A percentile compares a stretch with the other conserved stretches of the same genome.
Conservation (phyloP, 2,329 filamentous ascomycete genomes). For the Hyphodiscus sp. region DNA sequence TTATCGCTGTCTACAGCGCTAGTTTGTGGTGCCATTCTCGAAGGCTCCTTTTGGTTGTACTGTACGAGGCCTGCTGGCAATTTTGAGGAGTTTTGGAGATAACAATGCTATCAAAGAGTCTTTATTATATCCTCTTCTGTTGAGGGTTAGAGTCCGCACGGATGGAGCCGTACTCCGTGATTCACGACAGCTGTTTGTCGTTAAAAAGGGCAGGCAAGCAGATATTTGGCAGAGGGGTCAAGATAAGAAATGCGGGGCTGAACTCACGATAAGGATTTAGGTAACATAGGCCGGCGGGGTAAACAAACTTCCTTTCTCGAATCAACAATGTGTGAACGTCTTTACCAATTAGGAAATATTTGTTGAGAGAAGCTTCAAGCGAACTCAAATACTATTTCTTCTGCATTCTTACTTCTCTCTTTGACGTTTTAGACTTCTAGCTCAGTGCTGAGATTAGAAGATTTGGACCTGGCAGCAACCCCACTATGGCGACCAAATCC, state of each 20-base stretch:
- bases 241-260: conserved; percentile 10
- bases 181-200: background rate
- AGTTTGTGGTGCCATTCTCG: conserved; percentile 22
- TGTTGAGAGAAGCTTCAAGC: background rate
- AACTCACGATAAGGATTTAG: no score
- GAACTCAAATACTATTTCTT: background rate
- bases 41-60: background rate
- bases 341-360: background rate
- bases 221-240: conserved; percentile 7
- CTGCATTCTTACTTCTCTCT: background rate
- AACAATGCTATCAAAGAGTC: background rate
- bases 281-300: conserved; percentile 7
- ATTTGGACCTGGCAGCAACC: background rate
- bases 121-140: background rate
- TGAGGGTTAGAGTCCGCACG: background rate
- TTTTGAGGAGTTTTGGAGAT: background rate
- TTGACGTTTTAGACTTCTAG: background rate
- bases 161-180: background rate
- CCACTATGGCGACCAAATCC: conserved; percentile 27
- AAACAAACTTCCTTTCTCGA: conserved; percentile 1
- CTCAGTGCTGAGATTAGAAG: background rate
- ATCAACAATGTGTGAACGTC: background rate
- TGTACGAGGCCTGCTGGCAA: background rate
- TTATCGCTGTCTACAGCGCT: conserved; percentile 42
- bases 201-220: background rate